Evolutionary conservation across 202 grass and related monocot species (phyloP), one percentile per base, ranked within the genome.

Genomic region (Dendrocalamus latiflorus): DNA sequence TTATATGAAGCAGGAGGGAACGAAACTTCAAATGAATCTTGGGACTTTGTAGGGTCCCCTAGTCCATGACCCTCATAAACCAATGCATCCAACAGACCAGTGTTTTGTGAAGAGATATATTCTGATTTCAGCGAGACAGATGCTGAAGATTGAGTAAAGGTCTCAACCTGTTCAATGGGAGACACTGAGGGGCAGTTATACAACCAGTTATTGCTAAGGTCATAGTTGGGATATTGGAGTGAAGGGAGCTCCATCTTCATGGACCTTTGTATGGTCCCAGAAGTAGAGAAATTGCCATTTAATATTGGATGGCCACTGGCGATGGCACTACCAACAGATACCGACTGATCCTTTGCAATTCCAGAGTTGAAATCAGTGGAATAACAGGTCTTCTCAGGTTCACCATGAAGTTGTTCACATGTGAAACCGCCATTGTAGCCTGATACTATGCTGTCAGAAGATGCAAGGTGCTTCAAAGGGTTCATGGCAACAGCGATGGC

Each of bases 241-340:
- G 83, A 94, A 94, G 86, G 89, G 83, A 82, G 89, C 91, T 89
- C 88, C 5, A 43, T 55, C 68, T 93, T 82, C 55, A 54, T 53
- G 65, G 77, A 22, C 55, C 44, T 67, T 33, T 49, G 33, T 36
- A 81, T 28, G 59, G 72, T 59, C 81, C 80, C 74, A 28, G 81
- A 89, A 87, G 68, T 74, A 90, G 82, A 88, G 85, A 57, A 70
- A 25, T 85, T 85, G 85, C 18, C 82, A 80, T 72, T 38, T 28
- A 81, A 15, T 50, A 45, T 2, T 44, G 74, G 48, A 67, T 43
- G 67, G 20, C 58, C 53, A 85, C 55, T 79, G 49, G 25, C 20
- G 47, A 82, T 74, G 76, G 54, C 71, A 86, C 71, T 37, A 77
- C 28, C 54, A 59, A 64, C 48, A 72, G 83, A 66, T 37, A 58